A percentile compares a stretch with the other conserved stretches of the same genome.
phyloP scores from a whole-genome alignment of 305 asterid genomes.

The Fraxinus platypoda region DNA sequence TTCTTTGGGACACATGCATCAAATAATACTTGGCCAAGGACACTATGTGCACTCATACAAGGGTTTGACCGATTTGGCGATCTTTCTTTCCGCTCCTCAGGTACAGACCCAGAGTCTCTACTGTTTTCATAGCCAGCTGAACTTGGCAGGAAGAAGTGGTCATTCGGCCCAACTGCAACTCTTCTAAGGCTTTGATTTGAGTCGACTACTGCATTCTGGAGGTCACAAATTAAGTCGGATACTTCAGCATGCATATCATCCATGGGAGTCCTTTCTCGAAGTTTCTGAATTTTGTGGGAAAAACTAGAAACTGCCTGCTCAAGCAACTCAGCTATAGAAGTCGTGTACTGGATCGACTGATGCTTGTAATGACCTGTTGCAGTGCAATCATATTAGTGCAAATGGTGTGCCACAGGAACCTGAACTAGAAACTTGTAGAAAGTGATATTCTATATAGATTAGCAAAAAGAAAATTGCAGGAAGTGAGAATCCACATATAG shows the following conservation, averaged over 20 bases:
- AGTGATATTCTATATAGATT: not conserved
- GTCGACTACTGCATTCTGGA: slow-evolving; percentile 83
- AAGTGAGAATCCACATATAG: not conserved
- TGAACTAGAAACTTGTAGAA: not conserved
- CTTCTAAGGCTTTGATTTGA: slow-evolving; percentile 79
- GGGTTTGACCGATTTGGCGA: slow-evolving; percentile 48
- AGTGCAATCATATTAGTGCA: slow-evolving; percentile 15
- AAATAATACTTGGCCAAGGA: slow-evolving; percentile 79
- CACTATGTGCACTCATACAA: slow-evolving; percentile 66
- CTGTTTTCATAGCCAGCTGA: slow-evolving; percentile 46
- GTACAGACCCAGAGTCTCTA: slow-evolving; percentile 38
- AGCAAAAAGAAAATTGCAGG: not conserved
- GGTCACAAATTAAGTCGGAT: slow-evolving; percentile 72
- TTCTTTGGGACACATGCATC: slow-evolving; percentile 87
- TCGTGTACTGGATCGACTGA: slow-evolving; percentile 45
- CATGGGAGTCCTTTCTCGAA: slow-evolving; percentile 51
- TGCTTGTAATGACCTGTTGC: slow-evolving; percentile 57
- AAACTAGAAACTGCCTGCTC: slow-evolving; percentile 59
- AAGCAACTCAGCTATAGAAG: slow-evolving; percentile 58
- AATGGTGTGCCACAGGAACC: not conserved
- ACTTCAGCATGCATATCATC: slow-evolving; percentile 54
- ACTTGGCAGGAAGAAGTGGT: slow-evolving; percentile 83
- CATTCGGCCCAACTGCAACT: slow-evolving; percentile 74
- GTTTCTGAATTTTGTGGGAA: slow-evolving; percentile 52
- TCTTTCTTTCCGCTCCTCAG: slow-evolving; percentile 56